Percentiles rank a stretch among this genome's conserved stretches.
phyloP scores from a whole-genome alignment of 2,329 filamentous ascomycete species.

The Trichoderma atrobrunneum region DNA sequence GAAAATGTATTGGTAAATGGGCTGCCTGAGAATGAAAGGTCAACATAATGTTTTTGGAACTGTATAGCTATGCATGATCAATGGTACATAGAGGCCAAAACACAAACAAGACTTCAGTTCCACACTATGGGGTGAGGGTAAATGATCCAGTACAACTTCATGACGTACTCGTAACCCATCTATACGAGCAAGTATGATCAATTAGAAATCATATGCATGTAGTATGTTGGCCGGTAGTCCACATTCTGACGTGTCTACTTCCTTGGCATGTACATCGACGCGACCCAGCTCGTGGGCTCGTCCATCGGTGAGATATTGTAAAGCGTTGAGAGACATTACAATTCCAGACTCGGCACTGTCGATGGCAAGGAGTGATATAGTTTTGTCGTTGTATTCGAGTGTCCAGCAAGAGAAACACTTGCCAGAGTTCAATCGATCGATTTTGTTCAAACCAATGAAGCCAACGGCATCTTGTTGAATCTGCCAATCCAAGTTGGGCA shows the following conservation, averaged over 20 bases:
- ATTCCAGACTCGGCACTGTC: neutral
- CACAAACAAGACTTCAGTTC: neutral
- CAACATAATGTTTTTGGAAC: neutral
- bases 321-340: neutral
- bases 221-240: neutral
- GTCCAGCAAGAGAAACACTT: neutral
- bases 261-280: neutral
- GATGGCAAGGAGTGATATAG: neutral
- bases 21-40: neutral
- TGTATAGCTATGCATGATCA: neutral
- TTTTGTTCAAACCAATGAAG: neutral
- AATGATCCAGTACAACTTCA: neutral
- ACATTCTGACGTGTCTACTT: neutral
- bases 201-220: neutral
- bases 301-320: slow-evolving; percentile 1
- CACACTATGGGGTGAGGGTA: neutral
- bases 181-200: neutral
- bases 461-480: slow-evolving; percentile 2
- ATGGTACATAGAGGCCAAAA: too few species aligned
- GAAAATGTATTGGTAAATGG: neutral
- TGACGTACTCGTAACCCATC: neutral
- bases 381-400: neutral
- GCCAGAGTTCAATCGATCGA: neutral
- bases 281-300: neutral
- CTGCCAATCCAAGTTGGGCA: slow-evolving; percentile 2